Conservation (phyloP, 139 green algal species). For the Desmodesmus armatus region DNA sequence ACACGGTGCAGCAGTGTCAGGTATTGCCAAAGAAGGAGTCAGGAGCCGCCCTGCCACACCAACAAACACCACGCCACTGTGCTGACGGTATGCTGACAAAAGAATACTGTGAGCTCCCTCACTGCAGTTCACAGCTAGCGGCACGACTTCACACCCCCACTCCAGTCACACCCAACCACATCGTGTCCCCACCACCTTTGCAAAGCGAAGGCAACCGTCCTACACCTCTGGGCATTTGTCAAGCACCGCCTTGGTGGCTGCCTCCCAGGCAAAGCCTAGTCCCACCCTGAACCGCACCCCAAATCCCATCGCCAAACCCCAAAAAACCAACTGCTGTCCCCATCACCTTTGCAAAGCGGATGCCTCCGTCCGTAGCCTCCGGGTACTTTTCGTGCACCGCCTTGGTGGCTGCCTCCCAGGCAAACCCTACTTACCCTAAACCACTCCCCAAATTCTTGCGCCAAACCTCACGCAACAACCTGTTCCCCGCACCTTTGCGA, state of each 20-base stretch:
- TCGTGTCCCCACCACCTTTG: too few species aligned
- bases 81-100: background rate
- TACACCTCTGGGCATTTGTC: constrained; percentile 85
- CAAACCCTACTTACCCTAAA: too few species aligned
- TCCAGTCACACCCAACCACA: too few species aligned
- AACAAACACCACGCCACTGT: background rate
- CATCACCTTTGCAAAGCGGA: constrained; percentile 96
- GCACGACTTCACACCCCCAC: too few species aligned
- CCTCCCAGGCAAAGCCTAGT: constrained; percentile 98
- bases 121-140: too few species aligned
- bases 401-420: constrained; percentile 93
- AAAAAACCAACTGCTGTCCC: too few species aligned
- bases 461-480: background rate
- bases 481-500: constrained; percentile 84
- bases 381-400: constrained; percentile 91
- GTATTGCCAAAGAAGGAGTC: background rate
- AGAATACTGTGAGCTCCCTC: too few species aligned
- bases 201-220: constrained; percentile 89
- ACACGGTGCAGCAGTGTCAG: background rate
- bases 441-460: too few species aligned
- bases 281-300: too few species aligned
- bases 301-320: too few species aligned
- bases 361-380: constrained; percentile 79
- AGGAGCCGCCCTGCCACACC: too few species aligned
- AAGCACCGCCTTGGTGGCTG: constrained; percentile 86